phyloP scores from a whole-genome alignment of 1,284 basidiomycete genomes.

The Mycena sp. region DNA sequence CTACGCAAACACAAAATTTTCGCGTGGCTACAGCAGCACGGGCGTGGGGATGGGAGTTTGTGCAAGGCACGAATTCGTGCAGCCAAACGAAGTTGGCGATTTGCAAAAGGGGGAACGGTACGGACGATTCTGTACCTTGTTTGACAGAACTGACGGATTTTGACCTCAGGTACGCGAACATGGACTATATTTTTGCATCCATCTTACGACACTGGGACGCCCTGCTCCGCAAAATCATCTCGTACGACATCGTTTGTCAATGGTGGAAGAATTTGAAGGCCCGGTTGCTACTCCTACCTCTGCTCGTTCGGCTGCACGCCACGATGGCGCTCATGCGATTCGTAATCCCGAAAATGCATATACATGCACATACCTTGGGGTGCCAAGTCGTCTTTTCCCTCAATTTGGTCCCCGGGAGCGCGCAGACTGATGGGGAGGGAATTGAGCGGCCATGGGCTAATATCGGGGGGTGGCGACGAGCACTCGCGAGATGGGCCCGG shows the following conservation, averaged over 20 bases:
- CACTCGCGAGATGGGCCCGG: constrained; percentile 39
- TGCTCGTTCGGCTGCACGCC: constrained; percentile 2
- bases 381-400: constrained; percentile 36
- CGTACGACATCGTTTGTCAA: constrained; percentile 39
- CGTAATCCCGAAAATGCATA: constrained; percentile 38
- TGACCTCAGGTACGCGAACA: neutral
- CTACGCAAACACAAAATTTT: constrained; percentile 6
- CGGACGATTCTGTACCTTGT: no score
- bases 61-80: constrained; percentile 27
- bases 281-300: constrained; percentile 22
- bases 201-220: neutral
- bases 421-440: constrained; percentile 39
- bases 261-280: constrained; percentile 26
- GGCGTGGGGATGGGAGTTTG: constrained; percentile 22
- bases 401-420: constrained; percentile 30
- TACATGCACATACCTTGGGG: constrained; percentile 30
- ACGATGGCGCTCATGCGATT: constrained; percentile 14
- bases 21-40: neutral
- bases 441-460: constrained; percentile 31
- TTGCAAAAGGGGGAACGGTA: constrained; percentile 27
- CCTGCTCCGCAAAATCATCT: constrained; percentile 16
- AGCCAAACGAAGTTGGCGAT: constrained; percentile 21
- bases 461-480: constrained; percentile 32
- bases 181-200: neutral
- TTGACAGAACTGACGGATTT: neutral